phyloP scores from a whole-genome alignment of 352 stramenopile genomes.

The Pythium periplocum region DNA sequence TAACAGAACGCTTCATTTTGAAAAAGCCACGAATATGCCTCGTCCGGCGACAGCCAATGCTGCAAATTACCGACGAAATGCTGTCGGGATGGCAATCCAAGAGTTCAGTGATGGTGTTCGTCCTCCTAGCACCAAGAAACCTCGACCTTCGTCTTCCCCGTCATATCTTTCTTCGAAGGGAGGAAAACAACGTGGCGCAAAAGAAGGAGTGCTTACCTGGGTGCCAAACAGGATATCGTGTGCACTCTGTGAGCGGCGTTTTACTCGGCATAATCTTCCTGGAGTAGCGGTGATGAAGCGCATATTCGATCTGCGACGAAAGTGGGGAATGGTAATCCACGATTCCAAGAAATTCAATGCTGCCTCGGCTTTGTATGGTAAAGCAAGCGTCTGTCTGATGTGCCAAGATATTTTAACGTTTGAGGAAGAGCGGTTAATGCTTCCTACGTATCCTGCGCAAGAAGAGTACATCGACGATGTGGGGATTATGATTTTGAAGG shows the following conservation, averaged over 20 bases:
- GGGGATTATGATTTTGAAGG: conserved; percentile 12
- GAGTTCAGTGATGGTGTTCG: neutral
- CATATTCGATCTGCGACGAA: conserved; percentile 20
- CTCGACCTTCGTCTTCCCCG: conserved; percentile 14
- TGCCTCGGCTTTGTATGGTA: conserved; percentile 20
- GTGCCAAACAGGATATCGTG: conserved; percentile 18
- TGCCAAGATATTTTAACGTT: conserved; percentile 25
- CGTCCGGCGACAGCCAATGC: conserved; percentile 11
- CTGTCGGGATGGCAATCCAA: conserved; percentile 15
- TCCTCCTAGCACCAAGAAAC: neutral
- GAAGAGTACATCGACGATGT: conserved; percentile 16
- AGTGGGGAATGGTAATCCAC: conserved; percentile 27
- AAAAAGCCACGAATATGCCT: conserved; percentile 1
- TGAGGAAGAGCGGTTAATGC: conserved; percentile 16
- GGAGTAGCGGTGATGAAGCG: conserved; percentile 26
- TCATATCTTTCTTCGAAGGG: conserved; percentile 7
- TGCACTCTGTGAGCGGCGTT: conserved; percentile 20
- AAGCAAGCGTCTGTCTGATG: conserved; percentile 19
- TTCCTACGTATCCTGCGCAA: neutral
- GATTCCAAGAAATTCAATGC: conserved; percentile 24
- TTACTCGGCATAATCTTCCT: conserved; percentile 15
- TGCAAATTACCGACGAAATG: conserved; percentile 6
- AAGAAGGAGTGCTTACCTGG: conserved; percentile 10
- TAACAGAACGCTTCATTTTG: conserved; percentile 15
- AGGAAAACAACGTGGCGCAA: conserved; percentile 1